phyloP scores from a whole-genome alignment of 1,139 yeast genomes.

The Entelexis sorbosivorans region DNA sequence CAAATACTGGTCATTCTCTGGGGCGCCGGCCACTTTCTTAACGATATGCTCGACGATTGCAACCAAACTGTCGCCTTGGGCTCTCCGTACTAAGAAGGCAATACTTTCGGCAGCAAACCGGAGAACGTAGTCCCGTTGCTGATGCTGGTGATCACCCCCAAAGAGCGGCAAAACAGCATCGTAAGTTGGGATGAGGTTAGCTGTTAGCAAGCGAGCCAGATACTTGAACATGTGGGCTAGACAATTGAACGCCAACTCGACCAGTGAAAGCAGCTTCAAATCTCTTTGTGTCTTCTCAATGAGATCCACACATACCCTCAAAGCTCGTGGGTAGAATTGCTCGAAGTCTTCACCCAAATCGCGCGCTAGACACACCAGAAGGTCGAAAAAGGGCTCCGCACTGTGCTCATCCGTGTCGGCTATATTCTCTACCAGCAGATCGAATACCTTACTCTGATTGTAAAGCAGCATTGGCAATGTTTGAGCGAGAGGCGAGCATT shows the following conservation, averaged over 20 bases:
- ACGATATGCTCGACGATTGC: constrained; percentile 44
- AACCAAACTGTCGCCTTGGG: constrained; percentile 41
- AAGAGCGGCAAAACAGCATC: constrained; percentile 54
- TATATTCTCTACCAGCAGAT: constrained; percentile 31
- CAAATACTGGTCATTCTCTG: constrained; percentile 37
- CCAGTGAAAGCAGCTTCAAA: constrained; percentile 43
- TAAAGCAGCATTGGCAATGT: constrained; percentile 73
- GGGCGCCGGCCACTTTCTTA: constrained; percentile 31
- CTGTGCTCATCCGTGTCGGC: constrained; percentile 39
- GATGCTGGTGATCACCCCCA: constrained; percentile 33
- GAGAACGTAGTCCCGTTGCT: constrained; percentile 50
- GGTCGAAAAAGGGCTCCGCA: constrained; percentile 68
- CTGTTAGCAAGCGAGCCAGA: constrained; percentile 50
- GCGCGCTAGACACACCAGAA: constrained; percentile 75
- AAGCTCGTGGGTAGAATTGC: constrained; percentile 48
- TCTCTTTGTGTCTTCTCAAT: constrained; percentile 10
- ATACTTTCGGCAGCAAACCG: constrained; percentile 86
- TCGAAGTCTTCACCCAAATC: constrained; percentile 89
- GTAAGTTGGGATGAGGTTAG: constrained; percentile 60
- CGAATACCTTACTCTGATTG: constrained; percentile 55
- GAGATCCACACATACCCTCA: constrained; percentile 41
- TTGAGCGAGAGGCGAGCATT: constrained; percentile 46
- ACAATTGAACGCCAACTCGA: constrained; percentile 78
- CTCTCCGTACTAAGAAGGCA: constrained; percentile 69
- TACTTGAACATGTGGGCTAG: constrained; percentile 86